A percentile compares a stretch with the other conserved stretches of the same genome.
These are phyloP conservation scores for Phialophora chinensis DNA, from an alignment of 2,329 filamentous ascomycete genomes.

Conservation along the genomic window DNA sequence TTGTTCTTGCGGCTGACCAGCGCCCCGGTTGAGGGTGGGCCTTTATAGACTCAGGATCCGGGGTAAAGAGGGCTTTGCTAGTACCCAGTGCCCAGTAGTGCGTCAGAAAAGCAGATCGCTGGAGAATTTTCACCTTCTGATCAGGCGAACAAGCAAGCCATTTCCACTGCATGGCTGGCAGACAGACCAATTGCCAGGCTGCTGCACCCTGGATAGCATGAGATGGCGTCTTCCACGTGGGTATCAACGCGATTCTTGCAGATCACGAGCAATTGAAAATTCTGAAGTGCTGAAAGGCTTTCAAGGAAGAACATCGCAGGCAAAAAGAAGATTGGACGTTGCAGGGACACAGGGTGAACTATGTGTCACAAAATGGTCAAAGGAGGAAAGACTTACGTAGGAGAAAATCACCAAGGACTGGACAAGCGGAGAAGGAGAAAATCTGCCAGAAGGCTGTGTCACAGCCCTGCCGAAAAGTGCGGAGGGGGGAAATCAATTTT, in stretches of 20 bases:
- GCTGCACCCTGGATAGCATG: not conserved
- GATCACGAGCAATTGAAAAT: conserved; percentile 29
- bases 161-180: not conserved
- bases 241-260: not conserved
- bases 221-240: not conserved
- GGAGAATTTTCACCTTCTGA: conserved; percentile 6
- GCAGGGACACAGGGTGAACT: conserved; percentile 12
- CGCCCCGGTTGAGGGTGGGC: conserved; percentile 7
- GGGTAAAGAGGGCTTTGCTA: conserved; percentile 7
- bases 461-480: conserved; percentile 17
- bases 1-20: conserved; percentile 14
- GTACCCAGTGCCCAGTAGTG: not conserved
- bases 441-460: conserved; percentile 20
- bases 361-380: conserved; percentile 29
- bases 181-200: not conserved
- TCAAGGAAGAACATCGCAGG: conserved; percentile 8
- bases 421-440: conserved; percentile 7
- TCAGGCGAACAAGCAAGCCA: conserved; percentile 2
- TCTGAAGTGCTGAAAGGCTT: conserved; percentile 8
- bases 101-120: conserved; percentile 3
- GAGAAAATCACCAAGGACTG: conserved; percentile 12
- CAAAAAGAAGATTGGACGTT: conserved; percentile 22
- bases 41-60: conserved; percentile 13
- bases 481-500: conserved; percentile 20
- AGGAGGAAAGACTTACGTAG: conserved; percentile 31